These are phyloP conservation scores for Boletus sp. DNA, from an alignment of 1,284 basidiomycete genomes.

Conservation along the genomic window DNA sequence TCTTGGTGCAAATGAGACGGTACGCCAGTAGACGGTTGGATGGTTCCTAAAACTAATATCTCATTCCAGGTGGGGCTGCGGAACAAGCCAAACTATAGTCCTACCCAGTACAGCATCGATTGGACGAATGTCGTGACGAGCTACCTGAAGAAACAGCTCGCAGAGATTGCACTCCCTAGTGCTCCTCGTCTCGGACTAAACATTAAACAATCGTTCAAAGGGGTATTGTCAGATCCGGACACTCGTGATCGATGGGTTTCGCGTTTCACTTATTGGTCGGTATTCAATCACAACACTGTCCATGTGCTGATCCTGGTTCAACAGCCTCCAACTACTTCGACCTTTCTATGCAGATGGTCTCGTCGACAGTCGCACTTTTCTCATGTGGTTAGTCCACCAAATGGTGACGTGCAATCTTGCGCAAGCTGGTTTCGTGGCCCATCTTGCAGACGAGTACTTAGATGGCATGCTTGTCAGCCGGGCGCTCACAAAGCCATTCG, in stretches of 20 bases:
- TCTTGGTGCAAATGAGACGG: conserved; percentile 93
- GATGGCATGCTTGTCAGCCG: conserved; percentile 67
- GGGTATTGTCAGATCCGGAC: conserved; percentile 67
- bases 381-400: conserved; percentile 82
- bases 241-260: conserved; percentile 74
- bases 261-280: conserved; percentile 77
- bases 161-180: conserved; percentile 79
- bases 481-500: conserved; percentile 60
- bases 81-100: conserved; percentile 71
- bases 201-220: conserved; percentile 76
- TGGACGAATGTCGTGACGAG: conserved; percentile 85
- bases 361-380: conserved; percentile 77
- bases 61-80: conserved; percentile 57
- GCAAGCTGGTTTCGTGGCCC: conserved; percentile 78
- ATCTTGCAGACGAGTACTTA: conserved; percentile 81
- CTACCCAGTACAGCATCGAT: conserved; percentile 83
- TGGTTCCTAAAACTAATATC: background rate
- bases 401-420: conserved; percentile 75
- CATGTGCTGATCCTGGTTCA: conserved; percentile 10
- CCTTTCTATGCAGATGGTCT: conserved; percentile 79
- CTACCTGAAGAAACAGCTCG: conserved; percentile 88
- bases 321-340: conserved; percentile 69
- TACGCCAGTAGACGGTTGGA: conserved; percentile 29
- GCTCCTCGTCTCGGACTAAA: conserved; percentile 69
- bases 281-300: background rate